These are phyloP conservation scores for Maudiozyma pseudohumilis DNA, from an alignment of 805 yeast genomes.

Conservation along the genomic window DNA sequence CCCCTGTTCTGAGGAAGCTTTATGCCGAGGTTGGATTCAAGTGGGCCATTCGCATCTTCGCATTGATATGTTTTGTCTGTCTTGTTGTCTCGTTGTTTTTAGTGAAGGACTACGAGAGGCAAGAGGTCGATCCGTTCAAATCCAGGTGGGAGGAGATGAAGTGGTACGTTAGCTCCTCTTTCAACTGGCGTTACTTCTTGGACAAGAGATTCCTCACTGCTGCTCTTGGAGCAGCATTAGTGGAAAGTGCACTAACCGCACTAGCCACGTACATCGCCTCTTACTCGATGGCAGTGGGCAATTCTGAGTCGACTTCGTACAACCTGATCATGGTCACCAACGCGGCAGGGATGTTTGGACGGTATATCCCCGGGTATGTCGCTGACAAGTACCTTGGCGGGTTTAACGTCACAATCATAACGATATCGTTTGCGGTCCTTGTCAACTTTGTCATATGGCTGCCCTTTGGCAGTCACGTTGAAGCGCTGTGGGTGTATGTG, in stretches of 20 bases:
- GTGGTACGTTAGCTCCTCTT: conserved; percentile 24
- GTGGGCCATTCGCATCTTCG: conserved; percentile 52
- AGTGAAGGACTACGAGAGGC: conserved; percentile 33
- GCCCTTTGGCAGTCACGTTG: conserved; percentile 32
- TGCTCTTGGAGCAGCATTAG: conserved; percentile 35
- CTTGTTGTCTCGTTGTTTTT: conserved; percentile 29
- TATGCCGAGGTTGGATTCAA: conserved; percentile 43
- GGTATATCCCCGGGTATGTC: conserved; percentile 36
- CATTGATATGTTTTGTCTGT: conserved; percentile 37
- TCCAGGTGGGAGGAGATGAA: conserved; percentile 25
- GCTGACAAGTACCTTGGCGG: conserved; percentile 40
- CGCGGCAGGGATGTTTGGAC: conserved; percentile 38
- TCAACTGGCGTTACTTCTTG: conserved; percentile 30
- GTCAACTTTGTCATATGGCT: conserved; percentile 34
- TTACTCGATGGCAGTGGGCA: conserved; percentile 41
- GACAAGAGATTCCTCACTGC: conserved; percentile 37
- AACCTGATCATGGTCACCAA: conserved; percentile 39
- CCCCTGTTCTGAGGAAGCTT: conserved; percentile 41
- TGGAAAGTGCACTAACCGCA: conserved; percentile 40
- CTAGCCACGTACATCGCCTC: conserved; percentile 44
- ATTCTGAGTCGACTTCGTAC: conserved; percentile 35
- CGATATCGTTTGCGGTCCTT: conserved; percentile 29
- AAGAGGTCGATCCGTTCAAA: conserved; percentile 29
- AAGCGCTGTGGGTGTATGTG: conserved; percentile 36
- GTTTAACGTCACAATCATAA: conserved; percentile 40